Evolutionary conservation across 139 green algal species (phyloP), one percentile per base, ranked within the genome.

Genomic region (Chlorella sp.): DNA sequence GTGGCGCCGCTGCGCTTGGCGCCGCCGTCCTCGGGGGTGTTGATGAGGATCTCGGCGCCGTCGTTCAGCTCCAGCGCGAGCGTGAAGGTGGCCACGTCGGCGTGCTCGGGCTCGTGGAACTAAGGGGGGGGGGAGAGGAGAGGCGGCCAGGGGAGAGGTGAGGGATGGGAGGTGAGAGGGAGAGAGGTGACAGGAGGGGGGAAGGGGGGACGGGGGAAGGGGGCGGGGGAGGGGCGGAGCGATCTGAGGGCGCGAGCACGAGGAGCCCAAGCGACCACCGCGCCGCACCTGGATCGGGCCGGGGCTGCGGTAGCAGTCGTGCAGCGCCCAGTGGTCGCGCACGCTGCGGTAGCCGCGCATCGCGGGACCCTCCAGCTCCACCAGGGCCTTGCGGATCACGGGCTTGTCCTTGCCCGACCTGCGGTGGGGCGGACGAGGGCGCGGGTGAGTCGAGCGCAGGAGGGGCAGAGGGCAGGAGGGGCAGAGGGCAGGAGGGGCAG

Each of bases 311-410:
- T 78, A 91, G 58, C 72, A 71, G 82, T 93, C 88, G 15, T 77
- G 25, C 12, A 82, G 17, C 14, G 74, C 81, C 88, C 88, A 93
- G 5, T 70, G 4, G 9, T 76, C 72, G 8, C 87, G 79, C 42
- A 43, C 2, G 25, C 71, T 27, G 21, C 42, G 56, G 63, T 85
- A 93, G 31, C 56, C 64, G 8, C 33, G 41, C 56, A 93, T 87
- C 19, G 84, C 51, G 1, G 68, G 48, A 19, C 87, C 85, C 5
- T 89, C 71, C 61, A 93, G 51, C 14, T 91, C 77, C 33, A 93
- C 88, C 42, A 90, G 76, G 12, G 80, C 77, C 73, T 91, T 93
- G 9, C 48, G 48, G 38, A 93, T 86, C 8, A 91, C 88, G 2
- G 82, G 77, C 64, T 78, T 81, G 40, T 79, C 76, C 42, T 59